These are phyloP conservation scores for Saturnispora serradocipensis DNA, from an alignment of 805 yeast species.

Conservation along the genomic window DNA sequence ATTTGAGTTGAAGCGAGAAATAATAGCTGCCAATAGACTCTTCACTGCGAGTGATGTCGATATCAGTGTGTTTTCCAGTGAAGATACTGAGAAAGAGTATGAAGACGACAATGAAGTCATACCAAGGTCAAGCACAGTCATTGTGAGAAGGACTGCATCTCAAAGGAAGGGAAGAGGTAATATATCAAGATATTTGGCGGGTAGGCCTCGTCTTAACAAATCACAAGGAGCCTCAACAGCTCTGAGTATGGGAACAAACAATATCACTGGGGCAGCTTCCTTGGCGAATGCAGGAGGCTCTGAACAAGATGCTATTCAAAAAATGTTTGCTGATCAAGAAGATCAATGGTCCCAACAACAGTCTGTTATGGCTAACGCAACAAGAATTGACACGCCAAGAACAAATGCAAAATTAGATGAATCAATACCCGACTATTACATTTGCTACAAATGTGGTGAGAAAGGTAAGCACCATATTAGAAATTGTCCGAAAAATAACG, in stretches of 20 bases:
- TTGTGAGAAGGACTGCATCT: constrained; percentile 75
- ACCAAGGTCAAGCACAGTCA: constrained; percentile 77
- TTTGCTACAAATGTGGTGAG: constrained; percentile 93
- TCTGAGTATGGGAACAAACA: constrained; percentile 13
- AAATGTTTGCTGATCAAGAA: constrained; percentile 88
- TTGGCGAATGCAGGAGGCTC: constrained; percentile 20
- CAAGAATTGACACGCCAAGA: constrained; percentile 42
- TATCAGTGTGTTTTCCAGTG: constrained; percentile 52
- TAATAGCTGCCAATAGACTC: constrained; percentile 68
- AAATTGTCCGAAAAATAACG: constrained; percentile 89
- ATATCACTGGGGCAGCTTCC: constrained; percentile 24
- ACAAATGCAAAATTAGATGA: constrained; percentile 43
- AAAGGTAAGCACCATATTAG: constrained; percentile 90
- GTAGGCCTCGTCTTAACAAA: constrained; percentile 46
- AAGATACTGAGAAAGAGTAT: constrained; percentile 50
- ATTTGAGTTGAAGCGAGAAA: constrained; percentile 88
- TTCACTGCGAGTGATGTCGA: constrained; percentile 83
- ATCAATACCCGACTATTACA: constrained; percentile 89
- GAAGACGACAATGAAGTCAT: constrained; percentile 86
- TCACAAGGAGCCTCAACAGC: constrained; percentile 14
- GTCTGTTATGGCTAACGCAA: constrained; percentile 78
- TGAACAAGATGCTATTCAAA: constrained; percentile 82
- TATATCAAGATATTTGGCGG: constrained; percentile 63
- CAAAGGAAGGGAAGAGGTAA: constrained; percentile 39
- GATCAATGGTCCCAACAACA: constrained; percentile 95